phyloP scores from a whole-genome alignment of 2,329 filamentous ascomycete species.

The Fusarium anguioides region DNA sequence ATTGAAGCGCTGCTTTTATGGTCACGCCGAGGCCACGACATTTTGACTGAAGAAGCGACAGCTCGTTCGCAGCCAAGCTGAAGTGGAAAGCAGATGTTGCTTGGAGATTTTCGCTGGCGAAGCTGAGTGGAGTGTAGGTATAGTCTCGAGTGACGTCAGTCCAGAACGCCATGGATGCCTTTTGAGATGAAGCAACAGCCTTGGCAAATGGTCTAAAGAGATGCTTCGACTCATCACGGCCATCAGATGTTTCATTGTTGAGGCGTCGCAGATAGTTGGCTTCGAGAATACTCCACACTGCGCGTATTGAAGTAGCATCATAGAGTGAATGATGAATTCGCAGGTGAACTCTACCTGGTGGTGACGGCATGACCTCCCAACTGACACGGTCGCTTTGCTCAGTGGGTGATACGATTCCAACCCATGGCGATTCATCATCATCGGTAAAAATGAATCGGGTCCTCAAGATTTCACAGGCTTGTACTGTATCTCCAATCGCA shows the following conservation, averaged over 20 bases:
- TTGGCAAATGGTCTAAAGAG: constrained; percentile 19
- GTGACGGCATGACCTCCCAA: not conserved
- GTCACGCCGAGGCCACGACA: constrained; percentile 3
- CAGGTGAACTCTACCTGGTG: not conserved
- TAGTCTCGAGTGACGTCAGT: not conserved
- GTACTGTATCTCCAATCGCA: constrained; percentile 12
- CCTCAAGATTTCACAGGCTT: constrained; percentile 14
- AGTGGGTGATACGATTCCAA: constrained; percentile 17
- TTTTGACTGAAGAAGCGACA: not conserved
- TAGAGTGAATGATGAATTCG: constrained; percentile 24
- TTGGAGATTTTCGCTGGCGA: not conserved
- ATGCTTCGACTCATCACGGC: not conserved
- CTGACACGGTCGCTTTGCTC: constrained; percentile 19
- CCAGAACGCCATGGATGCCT: not conserved
- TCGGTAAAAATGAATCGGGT: constrained; percentile 22
- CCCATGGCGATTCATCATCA: constrained; percentile 14
- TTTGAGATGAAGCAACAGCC: not conserved
- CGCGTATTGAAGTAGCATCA: constrained; percentile 11
- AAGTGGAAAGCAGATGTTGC: constrained; percentile 21
- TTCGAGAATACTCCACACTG: not conserved
- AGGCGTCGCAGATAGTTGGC: not conserved
- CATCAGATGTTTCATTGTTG: fast-evolving
- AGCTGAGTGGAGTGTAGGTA: not conserved
- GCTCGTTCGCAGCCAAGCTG: not conserved
- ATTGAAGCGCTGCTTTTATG: constrained; percentile 2